These are phyloP conservation scores for Daldinia eschscholtzii DNA, from an alignment of 2,329 filamentous ascomycete genomes.

Conservation along the genomic window DNA sequence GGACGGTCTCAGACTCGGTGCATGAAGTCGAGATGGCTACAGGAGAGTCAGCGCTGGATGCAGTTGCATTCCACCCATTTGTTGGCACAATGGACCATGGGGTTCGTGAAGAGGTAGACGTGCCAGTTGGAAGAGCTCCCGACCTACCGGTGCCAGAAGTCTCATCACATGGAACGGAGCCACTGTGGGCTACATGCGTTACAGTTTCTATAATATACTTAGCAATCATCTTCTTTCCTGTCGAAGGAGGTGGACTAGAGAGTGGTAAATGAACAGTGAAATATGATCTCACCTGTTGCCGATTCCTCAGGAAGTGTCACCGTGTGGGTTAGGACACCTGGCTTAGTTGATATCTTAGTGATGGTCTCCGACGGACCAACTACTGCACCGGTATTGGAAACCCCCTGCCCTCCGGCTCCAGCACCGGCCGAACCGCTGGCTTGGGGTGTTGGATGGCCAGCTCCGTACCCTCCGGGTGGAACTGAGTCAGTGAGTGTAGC, in stretches of 20 bases:
- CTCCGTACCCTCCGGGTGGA: conserved; percentile 47
- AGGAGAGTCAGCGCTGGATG: conserved; percentile 34
- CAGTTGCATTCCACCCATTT: conserved; percentile 51
- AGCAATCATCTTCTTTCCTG: conserved; percentile 2
- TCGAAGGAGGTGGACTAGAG: neutral
- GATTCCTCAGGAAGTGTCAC: conserved; percentile 31
- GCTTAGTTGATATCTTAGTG: conserved; percentile 30
- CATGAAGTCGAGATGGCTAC: conserved; percentile 24
- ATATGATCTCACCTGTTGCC: conserved; percentile 31
- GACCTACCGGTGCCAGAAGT: conserved; percentile 37
- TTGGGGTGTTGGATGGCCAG: conserved; percentile 37
- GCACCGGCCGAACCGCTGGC: conserved; percentile 36
- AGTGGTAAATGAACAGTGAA: neutral
- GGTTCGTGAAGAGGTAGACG: conserved; percentile 40
- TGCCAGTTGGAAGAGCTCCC: conserved; percentile 34
- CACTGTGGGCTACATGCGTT: conserved; percentile 12
- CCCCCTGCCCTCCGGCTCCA: conserved; percentile 25
- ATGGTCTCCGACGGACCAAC: conserved; percentile 20
- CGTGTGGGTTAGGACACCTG: conserved; percentile 34
- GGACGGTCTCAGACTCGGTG: conserved; percentile 26
- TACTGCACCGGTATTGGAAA: conserved; percentile 11
- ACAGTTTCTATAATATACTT: conserved; percentile 27
- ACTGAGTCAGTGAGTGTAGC: conserved; percentile 25
- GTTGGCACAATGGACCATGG: conserved; percentile 49
- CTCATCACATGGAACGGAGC: conserved; percentile 41